A percentile compares a stretch with the other conserved stretches of the same genome.
phyloP scores from a whole-genome alignment of 768 basidiomycete genomes.

The Termitomyces sp. region DNA sequence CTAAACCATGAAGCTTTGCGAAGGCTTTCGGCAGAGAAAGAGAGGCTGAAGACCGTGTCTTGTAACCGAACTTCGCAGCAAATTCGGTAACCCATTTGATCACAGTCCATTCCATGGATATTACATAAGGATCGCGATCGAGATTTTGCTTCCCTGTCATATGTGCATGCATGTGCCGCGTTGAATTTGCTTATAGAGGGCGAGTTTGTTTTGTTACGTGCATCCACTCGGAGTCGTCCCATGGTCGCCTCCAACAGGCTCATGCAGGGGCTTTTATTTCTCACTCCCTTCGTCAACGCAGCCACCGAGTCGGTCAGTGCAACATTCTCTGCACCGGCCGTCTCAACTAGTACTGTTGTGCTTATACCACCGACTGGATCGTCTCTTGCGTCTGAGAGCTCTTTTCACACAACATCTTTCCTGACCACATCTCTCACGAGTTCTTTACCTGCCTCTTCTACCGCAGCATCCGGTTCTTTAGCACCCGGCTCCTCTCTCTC shows the following conservation, averaged over 20 bases:
- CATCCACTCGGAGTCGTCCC: background rate
- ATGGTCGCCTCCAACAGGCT: slow-evolving; percentile 10
- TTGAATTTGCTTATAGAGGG: background rate
- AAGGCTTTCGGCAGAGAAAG: background rate
- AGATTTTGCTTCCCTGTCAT: background rate
- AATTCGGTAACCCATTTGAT: background rate
- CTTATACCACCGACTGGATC: slow-evolving; percentile 1
- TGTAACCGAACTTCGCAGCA: background rate
- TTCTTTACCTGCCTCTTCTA: background rate
- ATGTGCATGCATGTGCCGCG: background rate
- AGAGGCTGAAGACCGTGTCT: background rate
- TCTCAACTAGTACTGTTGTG: background rate
- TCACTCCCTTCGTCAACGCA: slow-evolving; percentile 8
- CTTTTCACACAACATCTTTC: background rate
- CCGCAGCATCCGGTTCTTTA: background rate
- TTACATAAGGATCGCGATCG: slow-evolving; percentile 1
- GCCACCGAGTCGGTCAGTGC: slow-evolving; percentile 1
- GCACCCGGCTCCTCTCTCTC: slow-evolving; percentile 1
- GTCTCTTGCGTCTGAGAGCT: background rate
- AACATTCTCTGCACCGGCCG: background rate
- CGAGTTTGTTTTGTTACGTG: background rate
- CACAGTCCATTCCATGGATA: background rate
- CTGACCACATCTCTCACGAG: background rate
- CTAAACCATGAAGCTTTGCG: background rate
- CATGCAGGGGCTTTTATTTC: slow-evolving; percentile 9